phyloP scores from a whole-genome alignment of 2,329 filamentous ascomycete species.

The Alternaria sp. region DNA sequence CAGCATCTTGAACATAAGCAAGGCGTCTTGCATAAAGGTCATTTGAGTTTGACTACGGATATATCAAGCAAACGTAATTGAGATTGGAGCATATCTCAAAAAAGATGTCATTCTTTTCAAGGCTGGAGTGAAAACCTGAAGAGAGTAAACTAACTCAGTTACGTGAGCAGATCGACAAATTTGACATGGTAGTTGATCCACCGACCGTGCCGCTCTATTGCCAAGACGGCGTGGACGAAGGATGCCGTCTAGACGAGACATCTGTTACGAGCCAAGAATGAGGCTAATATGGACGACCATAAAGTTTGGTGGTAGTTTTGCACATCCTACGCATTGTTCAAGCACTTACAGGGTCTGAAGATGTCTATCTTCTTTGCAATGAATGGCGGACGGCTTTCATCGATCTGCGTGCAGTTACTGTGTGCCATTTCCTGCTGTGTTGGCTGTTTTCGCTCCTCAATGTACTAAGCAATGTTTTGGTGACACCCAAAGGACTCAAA shows the following conservation, averaged over 20 bases:
- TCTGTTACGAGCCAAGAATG: conserved; percentile 9
- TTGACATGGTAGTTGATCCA: conserved; percentile 4
- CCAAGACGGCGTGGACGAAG: conserved; percentile 12
- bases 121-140: background rate
- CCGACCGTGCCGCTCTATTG: conserved; percentile 1
- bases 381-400: background rate
- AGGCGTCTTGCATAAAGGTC: background rate
- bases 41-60: background rate
- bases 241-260: conserved; percentile 17
- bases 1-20: background rate
- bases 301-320: background rate
- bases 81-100: background rate
- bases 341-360: background rate
- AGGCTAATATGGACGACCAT: conserved; percentile 14
- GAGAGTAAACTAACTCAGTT: background rate
- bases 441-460: background rate
- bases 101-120: background rate
- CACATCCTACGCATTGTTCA: background rate
- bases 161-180: background rate
- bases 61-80: background rate
- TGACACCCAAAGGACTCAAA: background rate
- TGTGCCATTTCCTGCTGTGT: background rate
- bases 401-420: background rate
- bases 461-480: background rate
- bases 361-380: background rate